Evolutionary conservation across 2,329 filamentous ascomycete species (phyloP), one percentile per base, ranked within the genome.

Genomic region (Thelonectria blattea): DNA sequence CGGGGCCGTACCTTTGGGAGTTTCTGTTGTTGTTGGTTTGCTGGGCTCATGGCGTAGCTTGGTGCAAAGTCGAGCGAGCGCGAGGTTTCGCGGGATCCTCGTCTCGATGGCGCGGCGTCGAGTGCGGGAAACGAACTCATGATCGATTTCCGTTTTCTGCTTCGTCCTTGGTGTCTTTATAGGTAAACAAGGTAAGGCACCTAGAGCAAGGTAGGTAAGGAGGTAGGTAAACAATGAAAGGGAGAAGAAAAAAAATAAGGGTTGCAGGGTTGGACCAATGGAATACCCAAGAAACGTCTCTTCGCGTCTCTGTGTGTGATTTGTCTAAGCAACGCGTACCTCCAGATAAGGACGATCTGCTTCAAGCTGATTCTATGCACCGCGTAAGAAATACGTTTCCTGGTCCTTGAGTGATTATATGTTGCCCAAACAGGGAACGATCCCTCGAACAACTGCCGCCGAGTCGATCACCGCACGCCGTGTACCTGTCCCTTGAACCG

Each of bases 101-200:
- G 47, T 27, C 54, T 30, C 2, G 34, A 27, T 2, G 34, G 7
- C 22, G 22, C 22, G 22, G 22, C 45, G 3, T 22, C 41, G 11
- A 15, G 18, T n/a, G 54, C 54, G 17, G 37, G 24, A 42, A 50
- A 56, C 4, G 47, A 56, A 34, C 39, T 51, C 54, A 56, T 56
- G 22, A 24, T 32, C 43, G 45, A 24, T 18, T 51, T 41, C 22
- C 9, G 4, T 30, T 3, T 24, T 24, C 6, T 24, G 22, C 6
- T 24, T 24, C 22, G 22, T 30, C 27, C 5, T 10, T 6, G 5
- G 8, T 2, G 27, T 30, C 27, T 30, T 30, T 30, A 30, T 24
- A 24, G 22, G 22, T 24, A 3, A 24, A 24, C 3, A 24, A 24
- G 22, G 22, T n/a, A n/a, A n/a, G n/a, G n/a, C n/a, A n/a, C n/a